Conservation (phyloP, 2,329 filamentous ascomycete genomes). For the Acrocalymma vagum region DNA sequence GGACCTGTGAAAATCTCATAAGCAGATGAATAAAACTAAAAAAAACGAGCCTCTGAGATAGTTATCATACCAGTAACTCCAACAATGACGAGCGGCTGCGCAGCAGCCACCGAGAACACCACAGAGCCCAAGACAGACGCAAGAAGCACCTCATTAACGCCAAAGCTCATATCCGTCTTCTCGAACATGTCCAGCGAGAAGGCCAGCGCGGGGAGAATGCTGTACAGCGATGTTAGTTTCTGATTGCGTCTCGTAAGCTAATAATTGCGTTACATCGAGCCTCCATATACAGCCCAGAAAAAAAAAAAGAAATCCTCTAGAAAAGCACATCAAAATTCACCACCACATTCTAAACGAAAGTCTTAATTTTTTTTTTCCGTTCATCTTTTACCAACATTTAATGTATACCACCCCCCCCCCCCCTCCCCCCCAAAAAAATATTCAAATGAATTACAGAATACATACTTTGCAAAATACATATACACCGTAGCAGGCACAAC, state of each 20-base stretch:
- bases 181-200: constrained; percentile 95
- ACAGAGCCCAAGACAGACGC: constrained; percentile 83
- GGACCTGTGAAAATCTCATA: constrained; percentile 63
- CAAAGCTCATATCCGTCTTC: constrained; percentile 84
- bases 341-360: no score
- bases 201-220: constrained; percentile 85
- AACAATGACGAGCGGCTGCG: constrained; percentile 88
- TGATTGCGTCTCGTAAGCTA: no score
- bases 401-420: no score
- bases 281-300: no score
- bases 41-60: background rate
- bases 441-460: no score
- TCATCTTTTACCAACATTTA: no score
- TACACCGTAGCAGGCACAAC: constrained; percentile 87
- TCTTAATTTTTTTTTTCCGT: no score
- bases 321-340: constrained; percentile 3
- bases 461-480: constrained; percentile 95
- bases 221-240: constrained; percentile 49
- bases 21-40: background rate
- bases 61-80: constrained; percentile 76
- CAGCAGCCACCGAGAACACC: constrained; percentile 81
- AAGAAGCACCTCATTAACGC: constrained; percentile 90
- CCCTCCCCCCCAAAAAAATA: no score
- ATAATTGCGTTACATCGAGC: no score
- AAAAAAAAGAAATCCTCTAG: no score